These are phyloP conservation scores for Chloranthus sessilifolius DNA, from an alignment of 164 flowering plant species.

Conservation along the genomic window DNA sequence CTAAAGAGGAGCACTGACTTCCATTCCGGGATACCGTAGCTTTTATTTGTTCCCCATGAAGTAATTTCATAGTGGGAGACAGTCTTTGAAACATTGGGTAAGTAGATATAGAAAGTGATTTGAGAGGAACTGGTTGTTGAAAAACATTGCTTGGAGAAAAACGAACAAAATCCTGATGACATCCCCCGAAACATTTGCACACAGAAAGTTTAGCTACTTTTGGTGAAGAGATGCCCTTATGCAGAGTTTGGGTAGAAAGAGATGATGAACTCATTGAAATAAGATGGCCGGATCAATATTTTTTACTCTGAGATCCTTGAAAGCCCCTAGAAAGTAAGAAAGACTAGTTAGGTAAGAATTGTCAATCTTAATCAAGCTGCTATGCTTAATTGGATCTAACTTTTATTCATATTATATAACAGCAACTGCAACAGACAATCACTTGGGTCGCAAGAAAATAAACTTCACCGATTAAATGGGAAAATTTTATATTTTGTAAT, in stretches of 20 bases:
- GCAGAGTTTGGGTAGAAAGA: conserved; percentile 6
- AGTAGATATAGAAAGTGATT: conserved; percentile 11
- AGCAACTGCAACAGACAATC: conserved; percentile 3
- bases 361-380: too few species aligned
- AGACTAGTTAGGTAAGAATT: too few species aligned
- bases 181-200: conserved; percentile 2
- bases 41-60: conserved; percentile 9
- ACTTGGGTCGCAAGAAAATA: too few species aligned
- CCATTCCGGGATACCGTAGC: conserved; percentile 14
- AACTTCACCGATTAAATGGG: too few species aligned
- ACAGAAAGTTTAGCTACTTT: conserved; percentile 1
- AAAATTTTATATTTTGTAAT: too few species aligned
- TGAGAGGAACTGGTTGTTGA: conserved; percentile 13
- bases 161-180: conserved; percentile 11
- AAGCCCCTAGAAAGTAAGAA: background rate
- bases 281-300: background rate
- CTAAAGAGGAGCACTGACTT: conserved; percentile 29
- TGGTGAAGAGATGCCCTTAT: background rate
- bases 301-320: background rate
- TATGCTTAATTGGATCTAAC: too few species aligned
- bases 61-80: conserved; percentile 11
- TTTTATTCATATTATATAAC: background rate
- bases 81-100: conserved; percentile 8
- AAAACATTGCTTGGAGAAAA: conserved; percentile 7
- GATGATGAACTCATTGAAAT: conserved; percentile 6